These are phyloP conservation scores for Tuber calosporum DNA, from an alignment of 495 filamentous ascomycete genomes.

Conservation along the genomic window DNA sequence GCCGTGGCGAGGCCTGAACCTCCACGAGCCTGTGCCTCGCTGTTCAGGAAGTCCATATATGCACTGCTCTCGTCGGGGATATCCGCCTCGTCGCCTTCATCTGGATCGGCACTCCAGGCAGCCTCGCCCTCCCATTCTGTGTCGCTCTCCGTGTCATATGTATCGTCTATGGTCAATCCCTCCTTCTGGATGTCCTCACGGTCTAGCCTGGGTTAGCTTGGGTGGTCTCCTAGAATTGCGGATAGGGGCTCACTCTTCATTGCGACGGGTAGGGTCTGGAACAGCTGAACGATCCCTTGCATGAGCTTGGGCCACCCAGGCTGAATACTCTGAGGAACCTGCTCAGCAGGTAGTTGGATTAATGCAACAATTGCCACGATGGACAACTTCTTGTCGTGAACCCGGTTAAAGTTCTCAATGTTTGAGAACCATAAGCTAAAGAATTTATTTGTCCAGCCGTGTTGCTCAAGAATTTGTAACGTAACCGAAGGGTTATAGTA, in stretches of 20 bases:
- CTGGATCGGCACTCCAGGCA: constrained; percentile 66
- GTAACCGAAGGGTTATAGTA: constrained; percentile 76
- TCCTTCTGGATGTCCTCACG: constrained; percentile 91
- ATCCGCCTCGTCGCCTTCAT: constrained; percentile 51
- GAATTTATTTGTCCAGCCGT: constrained; percentile 98
- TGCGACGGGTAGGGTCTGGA: constrained; percentile 82
- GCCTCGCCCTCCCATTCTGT: constrained; percentile 65
- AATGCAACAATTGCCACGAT: constrained; percentile 86
- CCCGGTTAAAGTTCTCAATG: constrained; percentile 85
- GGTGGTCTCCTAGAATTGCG: background rate
- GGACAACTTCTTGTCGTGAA: constrained; percentile 96
- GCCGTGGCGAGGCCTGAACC: background rate
- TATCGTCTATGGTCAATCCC: constrained; percentile 63
- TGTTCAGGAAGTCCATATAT: constrained; percentile 90
- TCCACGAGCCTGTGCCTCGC: constrained; percentile 56
- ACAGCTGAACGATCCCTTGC: constrained; percentile 81
- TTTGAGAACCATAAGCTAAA: constrained; percentile 96
- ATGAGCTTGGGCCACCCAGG: constrained; percentile 94
- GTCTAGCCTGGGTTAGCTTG: constrained; percentile 45
- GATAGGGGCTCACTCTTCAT: constrained; percentile 59
- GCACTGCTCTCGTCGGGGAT: constrained; percentile 76
- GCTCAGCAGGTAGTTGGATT: constrained; percentile 63
- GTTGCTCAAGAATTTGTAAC: constrained; percentile 76
- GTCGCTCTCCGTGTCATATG: constrained; percentile 63
- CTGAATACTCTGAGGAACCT: constrained; percentile 81